Base-by-base conservation (phyloP, 306 rosid species). In the Comarum palustre region DNA sequence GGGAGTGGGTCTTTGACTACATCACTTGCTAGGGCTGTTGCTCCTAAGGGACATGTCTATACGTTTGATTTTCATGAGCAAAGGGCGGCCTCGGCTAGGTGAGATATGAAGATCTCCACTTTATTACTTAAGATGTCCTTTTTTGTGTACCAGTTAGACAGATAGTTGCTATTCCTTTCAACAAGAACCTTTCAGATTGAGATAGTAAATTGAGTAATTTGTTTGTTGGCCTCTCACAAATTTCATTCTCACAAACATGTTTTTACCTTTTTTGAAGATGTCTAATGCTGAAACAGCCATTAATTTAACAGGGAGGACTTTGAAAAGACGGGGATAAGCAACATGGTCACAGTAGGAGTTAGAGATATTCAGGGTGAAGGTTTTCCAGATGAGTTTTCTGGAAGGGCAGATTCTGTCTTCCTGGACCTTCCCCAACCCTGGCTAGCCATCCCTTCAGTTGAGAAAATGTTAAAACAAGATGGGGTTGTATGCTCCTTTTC, bases 361-460 rank as follows among this genome's bases (percentile, higher is more conserved):
- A 88, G 93, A 79, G 96, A 93, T 74, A 87, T 90, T 76, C 98
- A 93, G 81, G 96, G 91, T 24, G 87, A 88, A 73, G 98, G 96
- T 61, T 93, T 93, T 83, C 96, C 96, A 12, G 88, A 84, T 78
- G 88, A 88, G 65, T 79, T 82, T 68, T 59, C 69, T 12, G 85
- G 90, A 68, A 73, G 71, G 79, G 91, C 85, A 19, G 96, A 93
- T 64, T 77, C 96, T 8, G 84, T 87, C 71, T 93, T 90, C 84
- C 82, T 93, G 79, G 98, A 93, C 82, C 86, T 93, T 66, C 98
- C 96, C 75, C 97, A 93, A 76, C 97, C 98, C 31, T 93, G 97
- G 96, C 80, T 90, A 39, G 91, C 89, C 32, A 90, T 90, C 78
- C 90, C 96, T 82, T 93, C 96, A 8, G 97, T 87, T 8, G 88